A percentile compares a stretch with the other conserved stretches of the same genome.
phyloP scores from a whole-genome alignment of 2,329 filamentous ascomycete species.

The Talaromyces rugulosus region DNA sequence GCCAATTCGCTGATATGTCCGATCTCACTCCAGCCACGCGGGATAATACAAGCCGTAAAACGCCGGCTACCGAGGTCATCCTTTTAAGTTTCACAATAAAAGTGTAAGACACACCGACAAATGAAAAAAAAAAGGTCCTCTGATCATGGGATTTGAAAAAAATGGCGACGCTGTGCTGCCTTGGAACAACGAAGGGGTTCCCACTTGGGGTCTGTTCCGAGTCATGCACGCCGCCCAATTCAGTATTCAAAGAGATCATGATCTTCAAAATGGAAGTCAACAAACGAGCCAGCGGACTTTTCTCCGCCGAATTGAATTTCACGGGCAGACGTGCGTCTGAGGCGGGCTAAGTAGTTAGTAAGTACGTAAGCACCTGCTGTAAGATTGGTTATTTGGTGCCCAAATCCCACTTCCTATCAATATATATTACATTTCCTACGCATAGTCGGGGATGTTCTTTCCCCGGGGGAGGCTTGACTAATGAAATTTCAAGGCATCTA shows the following conservation, averaged over 20 bases:
- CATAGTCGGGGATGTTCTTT: no score
- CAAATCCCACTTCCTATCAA: no score
- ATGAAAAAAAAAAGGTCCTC: not conserved
- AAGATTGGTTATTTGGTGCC: not conserved
- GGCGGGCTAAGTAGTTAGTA: not conserved
- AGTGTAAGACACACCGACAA: not conserved
- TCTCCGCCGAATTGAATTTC: not conserved
- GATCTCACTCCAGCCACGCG: not conserved
- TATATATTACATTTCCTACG: no score
- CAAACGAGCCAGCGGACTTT: not conserved
- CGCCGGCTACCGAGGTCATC: not conserved
- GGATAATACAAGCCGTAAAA: not conserved
- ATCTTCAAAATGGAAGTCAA: not conserved
- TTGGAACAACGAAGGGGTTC: not conserved
- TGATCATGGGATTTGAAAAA: not conserved
- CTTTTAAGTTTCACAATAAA: not conserved
- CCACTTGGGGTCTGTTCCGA: not conserved
- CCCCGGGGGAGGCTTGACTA: not conserved
- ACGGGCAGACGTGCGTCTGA: not conserved
- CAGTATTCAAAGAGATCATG: not conserved
- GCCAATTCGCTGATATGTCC: not conserved
- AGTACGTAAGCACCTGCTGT: not conserved
- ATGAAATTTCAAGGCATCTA: not conserved
- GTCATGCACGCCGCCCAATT: not conserved
- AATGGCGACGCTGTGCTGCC: not conserved